These are phyloP conservation scores for Talaromyces sp. DNA, from an alignment of 2,329 filamentous ascomycete genomes.

Conservation along the genomic window DNA sequence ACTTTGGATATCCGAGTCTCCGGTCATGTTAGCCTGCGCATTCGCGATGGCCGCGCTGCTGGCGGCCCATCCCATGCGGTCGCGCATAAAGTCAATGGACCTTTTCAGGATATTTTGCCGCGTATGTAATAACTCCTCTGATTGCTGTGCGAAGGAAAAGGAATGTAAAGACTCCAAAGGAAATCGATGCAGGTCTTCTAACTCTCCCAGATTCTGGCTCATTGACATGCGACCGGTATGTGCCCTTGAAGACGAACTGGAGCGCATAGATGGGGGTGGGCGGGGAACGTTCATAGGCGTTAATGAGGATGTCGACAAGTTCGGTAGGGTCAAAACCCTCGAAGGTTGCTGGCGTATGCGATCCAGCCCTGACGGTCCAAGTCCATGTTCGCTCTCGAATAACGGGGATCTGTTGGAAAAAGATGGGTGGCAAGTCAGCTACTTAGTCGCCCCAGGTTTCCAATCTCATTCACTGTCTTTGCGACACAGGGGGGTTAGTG, in stretches of 20 bases:
- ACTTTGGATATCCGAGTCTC: conserved; percentile 83
- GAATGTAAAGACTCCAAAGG: conserved; percentile 96
- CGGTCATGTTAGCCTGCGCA: conserved; percentile 78
- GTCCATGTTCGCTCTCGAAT: conserved; percentile 84
- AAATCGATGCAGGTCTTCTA: conserved; percentile 89
- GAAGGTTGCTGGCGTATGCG: conserved; percentile 84
- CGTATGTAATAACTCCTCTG: conserved; percentile 86
- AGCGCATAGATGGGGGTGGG: conserved; percentile 71
- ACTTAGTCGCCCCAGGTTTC: not conserved
- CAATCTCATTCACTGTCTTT: not conserved
- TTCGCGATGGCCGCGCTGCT: conserved; percentile 75
- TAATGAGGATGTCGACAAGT: conserved; percentile 65
- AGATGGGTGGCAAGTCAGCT: conserved; percentile 14
- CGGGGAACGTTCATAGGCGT: conserved; percentile 62
- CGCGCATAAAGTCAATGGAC: conserved; percentile 95
- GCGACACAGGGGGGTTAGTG: not conserved
- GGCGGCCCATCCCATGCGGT: conserved; percentile 80
- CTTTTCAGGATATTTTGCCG: conserved; percentile 91
- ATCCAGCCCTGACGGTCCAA: conserved; percentile 82
- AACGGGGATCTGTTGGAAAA: conserved; percentile 68
- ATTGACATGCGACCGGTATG: conserved; percentile 59
- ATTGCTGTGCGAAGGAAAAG: conserved; percentile 96
- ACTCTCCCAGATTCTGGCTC: conserved; percentile 69
- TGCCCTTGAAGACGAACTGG: conserved; percentile 59
- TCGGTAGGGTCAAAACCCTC: conserved; percentile 66